phyloP scores from a whole-genome alignment of 306 rosid species.

The Quercus wislizeni region DNA sequence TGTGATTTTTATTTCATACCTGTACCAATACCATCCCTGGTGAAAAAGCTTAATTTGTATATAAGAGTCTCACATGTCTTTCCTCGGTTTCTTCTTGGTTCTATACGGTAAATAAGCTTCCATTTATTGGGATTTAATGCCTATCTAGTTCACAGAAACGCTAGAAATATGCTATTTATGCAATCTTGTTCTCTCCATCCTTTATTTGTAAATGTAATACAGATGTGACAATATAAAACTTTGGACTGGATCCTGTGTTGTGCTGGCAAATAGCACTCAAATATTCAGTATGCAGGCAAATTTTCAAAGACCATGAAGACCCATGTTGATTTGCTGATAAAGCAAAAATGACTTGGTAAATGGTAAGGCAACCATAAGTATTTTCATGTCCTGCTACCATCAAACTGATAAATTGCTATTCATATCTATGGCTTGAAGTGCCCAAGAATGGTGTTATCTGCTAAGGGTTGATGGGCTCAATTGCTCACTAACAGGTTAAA shows the following conservation, averaged over 20 bases:
- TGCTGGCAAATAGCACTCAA: neutral
- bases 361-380: neutral
- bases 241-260: neutral
- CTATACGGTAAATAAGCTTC: neutral
- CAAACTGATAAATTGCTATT: neutral
- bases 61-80: neutral
- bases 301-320: neutral
- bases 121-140: neutral
- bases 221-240: neutral
- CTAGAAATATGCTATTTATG: neutral
- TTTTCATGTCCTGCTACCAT: neutral
- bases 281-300: neutral
- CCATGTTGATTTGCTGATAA: neutral
- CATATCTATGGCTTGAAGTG: too few relatives aligned
- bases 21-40: neutral
- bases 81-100: neutral
- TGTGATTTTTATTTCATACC: neutral
- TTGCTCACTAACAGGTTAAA: too few relatives aligned
- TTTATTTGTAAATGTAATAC: neutral
- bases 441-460: too few relatives aligned
- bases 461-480: too few relatives aligned
- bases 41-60: neutral
- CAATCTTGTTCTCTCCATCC: neutral
- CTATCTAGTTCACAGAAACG: neutral
- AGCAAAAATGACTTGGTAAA: neutral